Conservation (phyloP, 78 protist species). For the Creolimax fragrantissima region DNA sequence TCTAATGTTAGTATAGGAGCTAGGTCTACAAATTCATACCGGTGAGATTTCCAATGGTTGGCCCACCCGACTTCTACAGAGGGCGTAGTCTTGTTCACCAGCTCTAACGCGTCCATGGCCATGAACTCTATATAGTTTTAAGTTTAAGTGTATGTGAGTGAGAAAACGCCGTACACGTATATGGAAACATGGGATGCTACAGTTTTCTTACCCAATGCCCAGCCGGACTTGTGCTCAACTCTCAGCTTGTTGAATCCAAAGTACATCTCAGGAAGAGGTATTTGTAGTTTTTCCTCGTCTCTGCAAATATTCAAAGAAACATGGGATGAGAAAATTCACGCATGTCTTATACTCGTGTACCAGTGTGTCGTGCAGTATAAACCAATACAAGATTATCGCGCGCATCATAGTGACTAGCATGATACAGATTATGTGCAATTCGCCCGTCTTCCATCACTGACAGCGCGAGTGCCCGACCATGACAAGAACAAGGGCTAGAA, state of each 20-base stretch:
- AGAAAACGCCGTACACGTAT: too few species aligned
- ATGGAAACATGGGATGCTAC: background rate
- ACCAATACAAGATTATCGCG: background rate
- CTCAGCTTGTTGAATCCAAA: background rate
- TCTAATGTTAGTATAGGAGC: too few species aligned
- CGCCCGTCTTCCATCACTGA: background rate
- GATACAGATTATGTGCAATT: background rate
- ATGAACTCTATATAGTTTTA: constrained; percentile 9
- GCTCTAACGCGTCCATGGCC: background rate
- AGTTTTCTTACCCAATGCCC: background rate
- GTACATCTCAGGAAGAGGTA: background rate
- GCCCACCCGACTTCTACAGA: constrained; percentile 12
- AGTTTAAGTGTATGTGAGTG: too few species aligned
- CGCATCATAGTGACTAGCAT: background rate
- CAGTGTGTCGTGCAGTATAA: background rate
- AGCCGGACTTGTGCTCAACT: background rate
- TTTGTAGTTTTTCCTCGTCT: background rate
- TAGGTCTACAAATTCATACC: too few species aligned
- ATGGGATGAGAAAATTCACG: background rate
- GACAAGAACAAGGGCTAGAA: background rate
- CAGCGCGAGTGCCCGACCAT: background rate
- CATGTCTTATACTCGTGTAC: background rate
- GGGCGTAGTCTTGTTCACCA: background rate
- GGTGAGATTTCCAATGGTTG: constrained; percentile 14
- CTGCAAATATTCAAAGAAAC: background rate